Evolutionary conservation across 441 rosid species (phyloP), one percentile per base, ranked within the genome.

Genomic region (Aleurites moluccanus): DNA sequence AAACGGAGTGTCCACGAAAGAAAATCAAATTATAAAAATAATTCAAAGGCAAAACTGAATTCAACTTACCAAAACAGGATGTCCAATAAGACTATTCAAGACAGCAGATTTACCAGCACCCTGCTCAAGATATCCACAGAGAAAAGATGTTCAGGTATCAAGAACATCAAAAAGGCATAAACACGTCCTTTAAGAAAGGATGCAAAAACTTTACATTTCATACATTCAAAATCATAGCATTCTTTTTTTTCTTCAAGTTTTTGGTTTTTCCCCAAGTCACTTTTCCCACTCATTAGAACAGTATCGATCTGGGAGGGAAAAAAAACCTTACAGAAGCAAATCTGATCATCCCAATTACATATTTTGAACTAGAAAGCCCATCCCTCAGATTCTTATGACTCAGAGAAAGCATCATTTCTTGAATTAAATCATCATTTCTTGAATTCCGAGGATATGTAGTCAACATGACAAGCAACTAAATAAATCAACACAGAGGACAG

Each of bases 81-180:
- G 98, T 49, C 99, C 98, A 80, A 94, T 87, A 35, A 94, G 80
- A 89, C 99, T 94, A 79, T 94, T 94, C 74, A 94, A 77, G 45
- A 82, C 87, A 16, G 99, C 99, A 81, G 99, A 94, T 85, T 94
- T 94, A 61, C 99, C 99, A 75, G 98, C 94, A 76, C 98, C 96
- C 98, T 94, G 88, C 72, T 71, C 78, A 70, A 25, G 40, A 47
- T 40, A 57, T 60, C 47, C 62, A 77, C 33, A 69, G 73, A 59
- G 35, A 79, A 40, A 63, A 50, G 47, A 18, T 10, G 44, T 65
- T 55, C 2, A 64, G 2, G 3, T 20, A 62, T 47, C 47, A n/a
- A 21, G 64, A 6, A 52, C 42, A 70, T 55, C 64, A 62, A 16
- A 76, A 15, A 59, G 56, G n/a, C 21, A 44, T 14, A 28, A 47